Conservation (phyloP, 345 rosid genomes). For the Citrus maxima region DNA sequence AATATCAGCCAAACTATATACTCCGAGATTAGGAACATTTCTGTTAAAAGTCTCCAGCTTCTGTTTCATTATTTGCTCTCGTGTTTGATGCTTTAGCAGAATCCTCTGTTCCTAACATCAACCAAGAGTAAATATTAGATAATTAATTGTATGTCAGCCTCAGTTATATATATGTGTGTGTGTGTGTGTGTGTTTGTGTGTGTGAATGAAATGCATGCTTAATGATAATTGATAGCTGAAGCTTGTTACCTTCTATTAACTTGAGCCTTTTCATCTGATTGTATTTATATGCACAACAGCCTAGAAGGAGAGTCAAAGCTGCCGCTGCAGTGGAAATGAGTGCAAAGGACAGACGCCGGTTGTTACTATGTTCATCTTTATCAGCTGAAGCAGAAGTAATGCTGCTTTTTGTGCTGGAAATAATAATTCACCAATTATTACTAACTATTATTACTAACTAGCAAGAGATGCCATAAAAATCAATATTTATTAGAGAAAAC, state of each 20-base stretch:
- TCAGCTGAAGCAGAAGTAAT: background rate
- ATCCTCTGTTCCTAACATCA: background rate
- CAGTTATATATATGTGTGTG: no score
- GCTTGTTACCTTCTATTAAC: background rate
- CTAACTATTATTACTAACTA: background rate
- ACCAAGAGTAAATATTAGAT: background rate
- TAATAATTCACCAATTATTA: background rate
- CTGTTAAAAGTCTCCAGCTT: constrained; percentile 2
- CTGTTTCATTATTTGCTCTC: background rate
- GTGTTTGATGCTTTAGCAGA: background rate
- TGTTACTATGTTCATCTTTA: background rate
- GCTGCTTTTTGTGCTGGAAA: constrained; percentile 15
- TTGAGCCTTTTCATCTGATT: constrained; percentile 8
- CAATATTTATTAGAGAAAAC: no score
- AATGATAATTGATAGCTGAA: no score
- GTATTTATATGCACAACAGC: constrained; percentile 3
- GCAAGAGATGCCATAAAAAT: no score
- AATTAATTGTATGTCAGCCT: no score
- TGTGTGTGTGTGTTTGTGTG: no score
- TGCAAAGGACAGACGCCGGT: background rate
- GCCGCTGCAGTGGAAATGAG: constrained; percentile 22
- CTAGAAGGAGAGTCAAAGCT: constrained; percentile 13
- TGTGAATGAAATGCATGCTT: constrained; percentile 10
- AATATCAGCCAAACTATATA: background rate
- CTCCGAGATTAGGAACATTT: background rate